Evolutionary conservation across 2,329 filamentous ascomycete species (phyloP).

Genomic region (Lizonia empirigonia): DNA sequence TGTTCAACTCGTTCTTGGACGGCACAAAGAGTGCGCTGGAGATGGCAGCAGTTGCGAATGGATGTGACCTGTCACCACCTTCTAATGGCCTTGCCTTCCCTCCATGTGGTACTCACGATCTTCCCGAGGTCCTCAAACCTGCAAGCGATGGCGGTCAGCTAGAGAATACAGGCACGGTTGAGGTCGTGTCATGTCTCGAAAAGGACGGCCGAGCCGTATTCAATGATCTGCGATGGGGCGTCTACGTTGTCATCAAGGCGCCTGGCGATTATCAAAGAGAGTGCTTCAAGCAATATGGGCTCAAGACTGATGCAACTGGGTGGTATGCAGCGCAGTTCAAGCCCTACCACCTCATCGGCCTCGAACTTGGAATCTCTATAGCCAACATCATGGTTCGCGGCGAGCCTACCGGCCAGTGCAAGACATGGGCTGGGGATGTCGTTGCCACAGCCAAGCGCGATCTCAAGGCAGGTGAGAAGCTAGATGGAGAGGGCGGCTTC

Average conservation of each 20-base stretch:
- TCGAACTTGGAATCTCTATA: constrained; percentile 54
- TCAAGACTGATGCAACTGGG: constrained; percentile 52
- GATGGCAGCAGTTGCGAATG: constrained; percentile 57
- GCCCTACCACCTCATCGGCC: constrained; percentile 56
- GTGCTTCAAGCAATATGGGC: constrained; percentile 54
- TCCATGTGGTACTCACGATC: constrained; percentile 52
- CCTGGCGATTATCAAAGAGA: constrained; percentile 51
- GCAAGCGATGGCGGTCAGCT: constrained; percentile 50
- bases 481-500: constrained; percentile 55
- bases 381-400: constrained; percentile 55
- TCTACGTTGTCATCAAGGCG: constrained; percentile 55
- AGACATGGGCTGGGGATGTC: constrained; percentile 53
- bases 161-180: constrained; percentile 52
- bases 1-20: constrained; percentile 58
- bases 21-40: constrained; percentile 56
- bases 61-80: constrained; percentile 51
- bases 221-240: constrained; percentile 52
- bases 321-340: constrained; percentile 55
- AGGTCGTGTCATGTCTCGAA: constrained; percentile 55
- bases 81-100: constrained; percentile 52
- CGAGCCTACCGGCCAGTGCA: constrained; percentile 54
- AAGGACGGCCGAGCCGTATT: constrained; percentile 50
- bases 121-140: constrained; percentile 52
- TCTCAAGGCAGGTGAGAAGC: constrained; percentile 52
- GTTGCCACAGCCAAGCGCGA: constrained; percentile 56